Evolutionary conservation across 148 eudicot genomes (phyloP), one percentile per base, ranked within the genome.

Genomic region (Mesembryanthemum crystallinum): DNA sequence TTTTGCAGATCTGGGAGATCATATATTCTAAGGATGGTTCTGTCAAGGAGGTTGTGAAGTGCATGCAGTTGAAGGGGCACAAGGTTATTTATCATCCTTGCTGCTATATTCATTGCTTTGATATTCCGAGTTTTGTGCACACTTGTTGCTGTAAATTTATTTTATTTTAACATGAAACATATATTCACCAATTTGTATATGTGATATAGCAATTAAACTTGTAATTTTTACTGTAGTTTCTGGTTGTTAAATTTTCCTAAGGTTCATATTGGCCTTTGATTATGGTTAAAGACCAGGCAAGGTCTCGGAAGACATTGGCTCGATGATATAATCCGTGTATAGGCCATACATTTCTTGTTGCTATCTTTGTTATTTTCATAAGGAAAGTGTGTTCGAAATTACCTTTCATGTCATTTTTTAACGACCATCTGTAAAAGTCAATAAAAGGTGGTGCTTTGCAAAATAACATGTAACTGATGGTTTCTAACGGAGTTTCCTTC

Each of bases 51-150:
- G 80, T 92, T 83, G 78, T 79, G 24, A 95, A 77, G 86, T 96
- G 76, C 78, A 95, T 95, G 99, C 97, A 95, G 86, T 96, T 95
- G 35, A 95, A 92, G 87, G 99, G 99, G 67, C 97, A 95, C 78
- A 95, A 95, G 97, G 99, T 95, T 73, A 81, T 73, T 64, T 58
- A 52, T 67, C 72, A 63, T 67, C 52, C 21, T 73, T 47, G 3
- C 71, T 63, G 25, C 25, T 54, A 27, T 8, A 21, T 67, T 73
- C 47, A 14, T 23, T 32, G 72, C 39, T 71, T 35, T 35, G 12
- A 27, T 52, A 33, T 58, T n/a, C n/a, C n/a, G 30, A 75, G 54
- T 1, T 13, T 61, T 45, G 33, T 54, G 25, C 37, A 37, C 29
- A 54, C 21, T 47, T 3, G 32, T 27, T 13, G 33, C 14, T 39